phyloP scores from a whole-genome alignment of 176 grass and related monocot species.

The maize (Zea mays) region DNA sequence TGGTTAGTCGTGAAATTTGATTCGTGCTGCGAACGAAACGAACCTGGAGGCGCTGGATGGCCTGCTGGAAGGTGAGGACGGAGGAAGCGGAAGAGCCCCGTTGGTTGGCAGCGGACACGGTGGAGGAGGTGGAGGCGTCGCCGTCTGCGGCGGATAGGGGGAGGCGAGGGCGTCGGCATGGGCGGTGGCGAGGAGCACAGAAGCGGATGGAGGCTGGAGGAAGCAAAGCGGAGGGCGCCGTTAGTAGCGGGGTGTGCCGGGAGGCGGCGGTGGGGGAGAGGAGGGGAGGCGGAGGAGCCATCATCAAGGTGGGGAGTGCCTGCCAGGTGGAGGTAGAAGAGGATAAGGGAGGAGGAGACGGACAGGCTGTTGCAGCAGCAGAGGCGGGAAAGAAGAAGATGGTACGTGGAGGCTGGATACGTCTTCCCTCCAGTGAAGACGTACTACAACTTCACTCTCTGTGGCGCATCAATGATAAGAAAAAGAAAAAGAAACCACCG shows the following conservation, averaged over 20 bases:
- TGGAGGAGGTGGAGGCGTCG: constrained; percentile 20
- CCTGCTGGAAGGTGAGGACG: constrained; percentile 88
- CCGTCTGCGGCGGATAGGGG: constrained; percentile 19
- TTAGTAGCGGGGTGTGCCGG: not conserved
- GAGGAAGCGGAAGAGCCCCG: constrained; percentile 23
- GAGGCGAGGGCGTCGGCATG: not conserved
- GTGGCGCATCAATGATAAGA: too few relatives aligned
- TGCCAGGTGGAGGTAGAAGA: not conserved
- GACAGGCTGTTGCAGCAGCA: too few relatives aligned
- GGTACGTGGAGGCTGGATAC: too few relatives aligned
- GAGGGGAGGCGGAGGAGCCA: constrained; percentile 26
- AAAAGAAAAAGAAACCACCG: too few relatives aligned
- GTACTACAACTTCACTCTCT: too few relatives aligned
- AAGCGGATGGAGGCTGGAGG: not conserved
- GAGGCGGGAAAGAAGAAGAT: too few relatives aligned
- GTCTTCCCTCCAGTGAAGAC: not conserved
- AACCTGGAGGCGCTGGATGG: constrained; percentile 95
- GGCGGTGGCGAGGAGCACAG: not conserved
- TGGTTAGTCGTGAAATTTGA: not conserved
- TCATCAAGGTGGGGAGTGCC: not conserved
- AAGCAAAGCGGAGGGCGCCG: not conserved
- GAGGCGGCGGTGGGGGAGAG: not conserved
- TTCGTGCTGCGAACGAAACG: not conserved
- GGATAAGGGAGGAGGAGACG: not conserved
- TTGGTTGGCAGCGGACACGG: not conserved